Evolutionary conservation across 345 rosid species (phyloP), one percentile per base, ranked within the genome.

Genomic region (Eucalyptus curtisii): DNA sequence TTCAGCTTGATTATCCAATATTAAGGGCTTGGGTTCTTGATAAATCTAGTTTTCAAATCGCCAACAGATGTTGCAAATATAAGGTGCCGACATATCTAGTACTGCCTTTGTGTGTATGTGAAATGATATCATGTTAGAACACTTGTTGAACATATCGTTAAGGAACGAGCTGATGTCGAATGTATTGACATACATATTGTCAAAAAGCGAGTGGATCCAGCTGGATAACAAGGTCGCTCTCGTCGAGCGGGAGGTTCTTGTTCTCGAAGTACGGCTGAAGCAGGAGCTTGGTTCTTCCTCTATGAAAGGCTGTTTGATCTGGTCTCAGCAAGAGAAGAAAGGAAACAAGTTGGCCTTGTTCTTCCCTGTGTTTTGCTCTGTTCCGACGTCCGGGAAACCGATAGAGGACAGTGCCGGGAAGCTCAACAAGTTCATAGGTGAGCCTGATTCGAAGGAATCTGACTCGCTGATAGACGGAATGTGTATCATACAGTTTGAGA

Each of bases 181-280:
- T 94, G 96, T 95, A 76, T 4, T 2, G 8, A 76, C 6, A 33
- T 17, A 33, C 24, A 4, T 50, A 4, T 68, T 19, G 19, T 68
- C 15, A 5, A 76, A 68, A 31, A 33, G 82, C 14, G 27, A 71
- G 14, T 22, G 85, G 92, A 24, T 90, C 95, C 86, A 90, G 91
- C 88, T 93, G 93, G 87, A 89, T 93, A 88, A 95, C 90, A 89
- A 95, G 97, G 88, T 95, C 97, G 45, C 76, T 92, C 27, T 97
- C 95, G n/a, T 94, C 91, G 90, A 92, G 91, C 59, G 97, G 96
- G 11, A 93, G 93, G 91, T 91, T 92, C 91, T 90, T 93, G 66
- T 87, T 91, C 68, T 90, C 90, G 49, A 90, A 80, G 49, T 30
- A 84, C 10, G 45, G 86, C 79, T 31, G 89, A 64, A 89, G 59